Conservation (phyloP, 345 rosid genomes). For the Isatis tinctoria region DNA sequence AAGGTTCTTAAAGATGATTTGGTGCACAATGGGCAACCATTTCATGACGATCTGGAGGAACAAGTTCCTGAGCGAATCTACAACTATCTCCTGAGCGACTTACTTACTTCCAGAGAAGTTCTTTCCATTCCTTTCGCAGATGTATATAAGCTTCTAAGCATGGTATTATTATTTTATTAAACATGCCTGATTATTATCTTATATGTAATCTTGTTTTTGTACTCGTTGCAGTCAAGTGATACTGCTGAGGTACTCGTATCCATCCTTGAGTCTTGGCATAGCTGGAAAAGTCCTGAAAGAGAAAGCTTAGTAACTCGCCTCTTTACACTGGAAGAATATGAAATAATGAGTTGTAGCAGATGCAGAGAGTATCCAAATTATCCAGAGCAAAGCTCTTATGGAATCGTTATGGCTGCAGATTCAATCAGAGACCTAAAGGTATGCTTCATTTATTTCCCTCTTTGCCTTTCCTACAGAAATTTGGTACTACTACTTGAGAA, state of each 20-base stretch:
- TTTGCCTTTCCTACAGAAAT: not conserved
- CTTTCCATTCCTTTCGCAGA: not conserved
- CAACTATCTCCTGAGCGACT: not conserved
- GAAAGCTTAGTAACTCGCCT: constrained; percentile 9
- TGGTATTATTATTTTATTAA: not conserved
- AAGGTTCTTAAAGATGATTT: constrained; percentile 6
- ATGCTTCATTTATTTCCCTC: not conserved
- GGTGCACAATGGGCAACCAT: not conserved
- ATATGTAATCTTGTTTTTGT: not conserved
- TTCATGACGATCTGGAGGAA: not conserved
- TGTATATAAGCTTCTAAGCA: not conserved
- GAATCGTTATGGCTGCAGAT: constrained; percentile 8
- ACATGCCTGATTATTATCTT: not conserved
- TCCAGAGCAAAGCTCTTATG: constrained; percentile 21
- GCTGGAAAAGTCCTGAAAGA: not conserved
- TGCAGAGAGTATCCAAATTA: constrained; percentile 14
- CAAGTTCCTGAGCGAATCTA: not conserved
- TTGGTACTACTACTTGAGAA: not conserved
- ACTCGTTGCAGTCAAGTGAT: constrained; percentile 9
- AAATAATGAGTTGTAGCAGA: constrained; percentile 16
- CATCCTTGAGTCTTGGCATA: constrained; percentile 17
- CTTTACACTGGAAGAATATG: constrained; percentile 11
- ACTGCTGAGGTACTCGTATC: not conserved
- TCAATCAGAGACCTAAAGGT: constrained; percentile 27
- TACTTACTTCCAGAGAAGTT: not conserved